Base-by-base conservation (phyloP, 257 asterid genomes). In the Nemophila menziesii region DNA sequence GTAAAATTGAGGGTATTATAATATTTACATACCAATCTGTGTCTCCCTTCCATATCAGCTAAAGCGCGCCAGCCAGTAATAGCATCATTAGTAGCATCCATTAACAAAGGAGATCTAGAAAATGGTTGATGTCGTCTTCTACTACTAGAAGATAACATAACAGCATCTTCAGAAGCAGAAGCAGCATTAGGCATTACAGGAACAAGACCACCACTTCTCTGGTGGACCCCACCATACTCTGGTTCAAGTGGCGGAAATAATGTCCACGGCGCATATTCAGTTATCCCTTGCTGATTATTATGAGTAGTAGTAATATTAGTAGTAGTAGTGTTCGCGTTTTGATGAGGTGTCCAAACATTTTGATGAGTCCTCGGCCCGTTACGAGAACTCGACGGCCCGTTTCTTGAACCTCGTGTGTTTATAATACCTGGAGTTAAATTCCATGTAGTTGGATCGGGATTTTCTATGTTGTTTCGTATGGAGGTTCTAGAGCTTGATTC, bases 371-470 rank as follows among this genome's bases (percentile, higher is more conserved):
- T 63, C 10, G 71, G 49, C 20, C 67, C 73, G 6, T 41, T 21
- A 21, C 62, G 72, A 29, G 85, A 69, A 60, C 68, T 57, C 39
- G 74, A 68, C 20, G 75, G 56, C 52, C 37, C 55, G 29, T 57
- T 74, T 54, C 84, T 63, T 20, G 73, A 68, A 55, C 81, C 64
- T 42, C 67, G 43, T 8, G 74, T 58, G 54, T 72, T 55, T n/a
- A n/a, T n/a, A n/a, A n/a, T n/a, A 37, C 67, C 82, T 43, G 82
- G 74, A 29, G 67, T 60, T 49, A 68, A 71, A 57, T 78, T 66
- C 92, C 92, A 83, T 47, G 62, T 76, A 16, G 74, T 64, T 49
- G 80, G 75, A 33, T 79, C 89, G 48, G 77, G 64, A 58, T 60
- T 64, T 40, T 73, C 86, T 2, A 53, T 60, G 57, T 49, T 67